A percentile compares a stretch with the other conserved stretches of the same genome.
Conservation (phyloP, 257 asterid species). For the Handroanthus guayacan region DNA sequence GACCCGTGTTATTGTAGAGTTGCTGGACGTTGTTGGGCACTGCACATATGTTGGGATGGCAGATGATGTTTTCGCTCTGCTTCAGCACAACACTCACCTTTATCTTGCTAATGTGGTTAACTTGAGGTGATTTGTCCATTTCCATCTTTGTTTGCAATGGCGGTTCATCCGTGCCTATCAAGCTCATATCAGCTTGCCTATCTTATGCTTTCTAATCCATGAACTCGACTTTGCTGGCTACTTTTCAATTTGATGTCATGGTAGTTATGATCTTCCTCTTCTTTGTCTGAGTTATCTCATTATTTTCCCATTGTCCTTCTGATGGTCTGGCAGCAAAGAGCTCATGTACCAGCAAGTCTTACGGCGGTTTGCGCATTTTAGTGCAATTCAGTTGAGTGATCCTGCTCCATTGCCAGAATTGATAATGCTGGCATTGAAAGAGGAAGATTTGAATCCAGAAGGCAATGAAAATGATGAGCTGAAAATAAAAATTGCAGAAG, state of each 20-base stretch:
- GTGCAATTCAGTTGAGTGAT: constrained; percentile 90
- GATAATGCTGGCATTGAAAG: constrained; percentile 83
- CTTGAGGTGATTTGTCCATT: constrained; percentile 68
- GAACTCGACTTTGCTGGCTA: constrained; percentile 17
- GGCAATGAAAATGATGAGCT: constrained; percentile 68
- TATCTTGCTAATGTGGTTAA: constrained; percentile 89
- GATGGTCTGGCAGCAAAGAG: constrained; percentile 75
- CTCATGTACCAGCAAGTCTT: constrained; percentile 97
- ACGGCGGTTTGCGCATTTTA: constrained; percentile 89
- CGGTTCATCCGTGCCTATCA: not conserved
- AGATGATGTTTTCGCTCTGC: constrained; percentile 82
- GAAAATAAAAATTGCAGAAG: constrained; percentile 84
- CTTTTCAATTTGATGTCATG: not conserved
- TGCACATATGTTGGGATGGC: constrained; percentile 97
- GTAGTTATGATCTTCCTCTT: constrained; percentile 4
- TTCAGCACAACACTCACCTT: constrained; percentile 87
- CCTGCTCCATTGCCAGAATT: constrained; percentile 81
- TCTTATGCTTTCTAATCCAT: not conserved
- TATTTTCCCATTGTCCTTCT: constrained; percentile 32
- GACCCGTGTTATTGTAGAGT: constrained; percentile 54
- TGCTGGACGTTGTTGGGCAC: constrained; percentile 79
- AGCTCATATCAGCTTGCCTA: constrained; percentile 14
- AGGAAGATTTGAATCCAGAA: constrained; percentile 72
- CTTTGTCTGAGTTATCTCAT: constrained; percentile 24
- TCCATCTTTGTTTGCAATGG: not conserved